Conservation (phyloP, 2,329 filamentous ascomycete genomes). For the Trichophyton verrucosum region DNA sequence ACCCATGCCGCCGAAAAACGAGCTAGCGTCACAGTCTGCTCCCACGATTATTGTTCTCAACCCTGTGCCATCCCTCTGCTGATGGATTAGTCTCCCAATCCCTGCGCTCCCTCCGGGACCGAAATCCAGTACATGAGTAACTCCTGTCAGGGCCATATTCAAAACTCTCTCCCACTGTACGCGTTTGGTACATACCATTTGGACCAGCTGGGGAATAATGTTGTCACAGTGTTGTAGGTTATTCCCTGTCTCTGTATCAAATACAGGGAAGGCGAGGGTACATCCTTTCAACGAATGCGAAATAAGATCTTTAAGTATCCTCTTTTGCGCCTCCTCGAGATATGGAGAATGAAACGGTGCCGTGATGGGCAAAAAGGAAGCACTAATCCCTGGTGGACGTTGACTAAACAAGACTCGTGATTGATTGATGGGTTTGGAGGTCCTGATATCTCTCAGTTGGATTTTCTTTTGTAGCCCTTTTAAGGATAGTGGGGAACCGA, state of each 20-base stretch:
- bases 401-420: constrained; percentile 89
- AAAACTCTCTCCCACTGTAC: constrained; percentile 87
- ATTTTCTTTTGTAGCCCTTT: constrained; percentile 54
- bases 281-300: constrained; percentile 37
- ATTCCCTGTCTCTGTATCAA: constrained; percentile 75
- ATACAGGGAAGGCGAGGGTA: constrained; percentile 75
- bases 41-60: constrained; percentile 93
- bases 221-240: constrained; percentile 65
- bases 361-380: constrained; percentile 82
- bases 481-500: constrained; percentile 86
- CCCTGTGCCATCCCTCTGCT: constrained; percentile 97
- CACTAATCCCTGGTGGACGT: constrained; percentile 34
- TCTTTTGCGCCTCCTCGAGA: constrained; percentile 66
- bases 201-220: constrained; percentile 73
- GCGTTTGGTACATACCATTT: constrained; percentile 85
- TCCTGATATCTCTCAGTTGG: constrained; percentile 52
- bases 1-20: constrained; percentile 91
- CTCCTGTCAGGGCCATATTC: constrained; percentile 66
- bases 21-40: constrained; percentile 73
- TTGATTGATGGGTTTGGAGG: constrained; percentile 85
- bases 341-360: constrained; percentile 98
- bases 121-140: constrained; percentile 92
- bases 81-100: constrained; percentile 87
- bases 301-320: constrained; percentile 74
- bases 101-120: constrained; percentile 94